Conservation (phyloP, 2,329 filamentous ascomycete genomes). For the Sphaerulina vaccinii region DNA sequence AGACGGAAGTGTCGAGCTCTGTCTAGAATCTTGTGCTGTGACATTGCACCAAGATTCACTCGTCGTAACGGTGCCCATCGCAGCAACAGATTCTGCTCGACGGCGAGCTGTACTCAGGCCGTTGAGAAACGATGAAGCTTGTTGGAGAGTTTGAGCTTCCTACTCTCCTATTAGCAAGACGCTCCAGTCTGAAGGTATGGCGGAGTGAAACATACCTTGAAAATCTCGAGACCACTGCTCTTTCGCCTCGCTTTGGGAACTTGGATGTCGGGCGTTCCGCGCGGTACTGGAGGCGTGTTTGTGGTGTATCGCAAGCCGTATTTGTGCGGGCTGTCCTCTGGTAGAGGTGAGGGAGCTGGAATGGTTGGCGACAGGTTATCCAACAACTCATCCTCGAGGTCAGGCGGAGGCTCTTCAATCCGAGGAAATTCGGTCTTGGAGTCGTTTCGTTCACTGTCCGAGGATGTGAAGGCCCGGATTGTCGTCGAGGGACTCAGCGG, state of each 20-base stretch:
- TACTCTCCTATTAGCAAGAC: conserved; percentile 18
- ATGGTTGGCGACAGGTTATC: conserved; percentile 32
- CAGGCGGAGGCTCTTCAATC: conserved; percentile 17
- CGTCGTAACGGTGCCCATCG: conserved; percentile 16
- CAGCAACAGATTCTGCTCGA: conserved; percentile 30
- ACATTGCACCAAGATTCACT: conserved; percentile 16
- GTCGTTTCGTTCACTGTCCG: conserved; percentile 9
- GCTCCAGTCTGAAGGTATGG: not conserved
- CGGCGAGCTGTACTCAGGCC: conserved; percentile 35
- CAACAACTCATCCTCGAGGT: conserved; percentile 10
- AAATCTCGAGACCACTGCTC: conserved; percentile 36
- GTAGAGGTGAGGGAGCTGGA: conserved; percentile 35
- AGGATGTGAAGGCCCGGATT: conserved; percentile 23
- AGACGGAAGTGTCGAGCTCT: conserved; percentile 21
- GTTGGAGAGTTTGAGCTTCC: conserved; percentile 37
- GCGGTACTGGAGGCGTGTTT: conserved; percentile 34
- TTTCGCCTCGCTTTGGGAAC: conserved; percentile 31
- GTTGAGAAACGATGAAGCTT: conserved; percentile 37
- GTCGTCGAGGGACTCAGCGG: conserved; percentile 32
- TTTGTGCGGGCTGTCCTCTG: conserved; percentile 39
- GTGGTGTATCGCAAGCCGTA: conserved; percentile 36
- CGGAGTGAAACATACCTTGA: conserved; percentile 29
- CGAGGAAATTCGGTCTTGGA: conserved; percentile 10
- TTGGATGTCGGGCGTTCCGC: conserved; percentile 23
- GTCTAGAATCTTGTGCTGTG: conserved; percentile 6